These are phyloP conservation scores for Globisporangium nunn DNA, from an alignment of 352 stramenopile genomes.

Conservation along the genomic window DNA sequence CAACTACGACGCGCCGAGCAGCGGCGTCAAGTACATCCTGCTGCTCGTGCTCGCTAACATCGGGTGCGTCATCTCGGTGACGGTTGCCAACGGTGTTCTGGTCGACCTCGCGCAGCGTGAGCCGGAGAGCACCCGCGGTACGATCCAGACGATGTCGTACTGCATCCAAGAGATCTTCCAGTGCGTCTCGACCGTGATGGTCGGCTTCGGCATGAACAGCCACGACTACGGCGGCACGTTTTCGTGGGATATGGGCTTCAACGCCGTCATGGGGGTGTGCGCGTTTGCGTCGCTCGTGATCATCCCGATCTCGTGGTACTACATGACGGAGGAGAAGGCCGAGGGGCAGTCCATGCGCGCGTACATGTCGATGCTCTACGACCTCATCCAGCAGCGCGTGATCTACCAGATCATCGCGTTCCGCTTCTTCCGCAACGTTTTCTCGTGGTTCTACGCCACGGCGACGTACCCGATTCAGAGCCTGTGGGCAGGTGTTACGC, in stretches of 20 bases:
- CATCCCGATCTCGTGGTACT: slow-evolving; percentile 37
- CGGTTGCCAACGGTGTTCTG: slow-evolving; percentile 34
- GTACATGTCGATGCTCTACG: slow-evolving; percentile 26
- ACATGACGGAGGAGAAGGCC: slow-evolving; percentile 34
- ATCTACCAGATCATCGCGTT: slow-evolving; percentile 51
- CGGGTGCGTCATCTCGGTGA: slow-evolving; percentile 44
- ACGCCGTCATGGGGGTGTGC: slow-evolving; percentile 42
- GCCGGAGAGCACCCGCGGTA: slow-evolving; percentile 31
- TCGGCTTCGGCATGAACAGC: slow-evolving; percentile 52
- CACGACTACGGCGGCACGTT: slow-evolving; percentile 51
- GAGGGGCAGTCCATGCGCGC: slow-evolving; percentile 12
- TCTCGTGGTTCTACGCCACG: slow-evolving; percentile 35
- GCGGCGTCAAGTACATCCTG: slow-evolving; percentile 43
- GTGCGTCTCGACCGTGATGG: slow-evolving; percentile 38
- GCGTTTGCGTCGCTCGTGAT: slow-evolving; percentile 24
- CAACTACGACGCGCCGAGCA: slow-evolving; percentile 34
- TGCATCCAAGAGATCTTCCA: slow-evolving; percentile 24
- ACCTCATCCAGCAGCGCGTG: slow-evolving; percentile 45
- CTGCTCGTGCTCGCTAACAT: slow-evolving; percentile 61
- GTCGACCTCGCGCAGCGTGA: slow-evolving; percentile 63
- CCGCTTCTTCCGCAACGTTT: slow-evolving; percentile 54
- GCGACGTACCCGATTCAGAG: slow-evolving; percentile 35
- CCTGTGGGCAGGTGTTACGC: slow-evolving; percentile 31
- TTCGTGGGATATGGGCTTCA: slow-evolving; percentile 35
- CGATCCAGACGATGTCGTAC: slow-evolving; percentile 52